These are phyloP conservation scores for Dactylellina sp. DNA, from an alignment of 2,329 filamentous ascomycete genomes.

Conservation along the genomic window DNA sequence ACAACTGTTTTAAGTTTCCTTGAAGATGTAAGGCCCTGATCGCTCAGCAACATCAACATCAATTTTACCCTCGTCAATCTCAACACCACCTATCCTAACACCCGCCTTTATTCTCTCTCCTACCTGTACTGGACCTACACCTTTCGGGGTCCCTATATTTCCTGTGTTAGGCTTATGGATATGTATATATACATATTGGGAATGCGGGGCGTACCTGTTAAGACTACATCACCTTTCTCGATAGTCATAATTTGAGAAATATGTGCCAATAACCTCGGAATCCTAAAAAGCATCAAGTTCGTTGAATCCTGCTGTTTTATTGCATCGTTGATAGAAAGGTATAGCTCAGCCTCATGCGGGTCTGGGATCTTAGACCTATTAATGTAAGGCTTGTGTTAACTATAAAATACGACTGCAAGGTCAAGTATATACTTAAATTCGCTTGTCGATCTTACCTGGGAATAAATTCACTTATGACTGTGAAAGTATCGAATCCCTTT, in stretches of 20 bases:
- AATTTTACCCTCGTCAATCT: conserved; percentile 84
- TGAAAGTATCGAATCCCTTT: conserved; percentile 98
- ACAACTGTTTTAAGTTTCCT: conserved; percentile 47
- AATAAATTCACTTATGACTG: conserved; percentile 85
- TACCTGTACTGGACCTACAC: conserved; percentile 84
- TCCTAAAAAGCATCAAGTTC: conserved; percentile 91
- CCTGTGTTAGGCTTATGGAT: neutral
- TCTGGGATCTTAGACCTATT: conserved; percentile 75
- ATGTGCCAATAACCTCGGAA: conserved; percentile 87
- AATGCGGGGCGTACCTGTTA: conserved; percentile 69
- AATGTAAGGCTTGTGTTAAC: neutral
- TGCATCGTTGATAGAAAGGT: conserved; percentile 83
- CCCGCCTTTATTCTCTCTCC: conserved; percentile 90
- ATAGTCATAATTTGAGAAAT: conserved; percentile 96
- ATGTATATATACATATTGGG: neutral
- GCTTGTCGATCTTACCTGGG: conserved; percentile 69
- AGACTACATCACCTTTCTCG: conserved; percentile 87
- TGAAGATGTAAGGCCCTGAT: conserved; percentile 56
- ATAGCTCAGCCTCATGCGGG: conserved; percentile 88
- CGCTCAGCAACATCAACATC: conserved; percentile 82
- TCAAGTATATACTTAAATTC: too few species aligned
- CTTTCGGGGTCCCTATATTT: conserved; percentile 83
- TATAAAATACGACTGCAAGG: neutral
- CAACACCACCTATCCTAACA: conserved; percentile 80
- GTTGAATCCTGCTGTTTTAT: conserved; percentile 86